These are phyloP conservation scores for Canavalia gladiata DNA, from an alignment of 306 rosid genomes.

Conservation along the genomic window DNA sequence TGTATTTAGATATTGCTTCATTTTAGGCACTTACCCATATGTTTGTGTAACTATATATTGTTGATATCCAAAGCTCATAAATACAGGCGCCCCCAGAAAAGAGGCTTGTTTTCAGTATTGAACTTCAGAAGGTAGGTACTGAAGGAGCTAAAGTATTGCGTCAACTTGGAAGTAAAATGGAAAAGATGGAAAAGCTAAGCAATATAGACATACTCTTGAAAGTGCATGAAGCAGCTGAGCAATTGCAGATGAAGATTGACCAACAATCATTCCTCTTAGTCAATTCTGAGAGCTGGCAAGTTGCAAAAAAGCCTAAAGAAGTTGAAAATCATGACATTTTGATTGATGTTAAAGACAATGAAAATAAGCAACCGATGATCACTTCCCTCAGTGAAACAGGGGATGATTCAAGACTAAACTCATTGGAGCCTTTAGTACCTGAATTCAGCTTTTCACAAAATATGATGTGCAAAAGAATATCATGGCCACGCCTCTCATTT, in stretches of 20 bases:
- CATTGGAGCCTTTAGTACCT: slow-evolving; percentile 46
- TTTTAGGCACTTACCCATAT: slow-evolving; percentile 3
- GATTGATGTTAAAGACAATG: slow-evolving; percentile 50
- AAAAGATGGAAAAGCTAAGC: slow-evolving; percentile 70
- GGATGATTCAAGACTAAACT: slow-evolving; percentile 47
- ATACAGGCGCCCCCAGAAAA: slow-evolving; percentile 70
- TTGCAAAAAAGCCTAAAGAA: slow-evolving; percentile 49
- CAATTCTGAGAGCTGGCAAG: slow-evolving; percentile 64
- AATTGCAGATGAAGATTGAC: slow-evolving; percentile 69
- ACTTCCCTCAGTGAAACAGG: slow-evolving; percentile 55
- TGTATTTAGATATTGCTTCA: not conserved
- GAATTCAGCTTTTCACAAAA: slow-evolving; percentile 61
- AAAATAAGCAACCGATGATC: slow-evolving; percentile 48
- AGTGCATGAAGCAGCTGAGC: slow-evolving; percentile 71
- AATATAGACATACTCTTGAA: slow-evolving; percentile 52
- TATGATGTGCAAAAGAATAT: slow-evolving; percentile 27
- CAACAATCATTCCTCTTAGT: slow-evolving; percentile 68
- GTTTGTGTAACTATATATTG: not conserved
- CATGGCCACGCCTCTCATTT: slow-evolving; percentile 67
- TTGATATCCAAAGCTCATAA: not conserved
- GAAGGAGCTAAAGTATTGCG: slow-evolving; percentile 72
- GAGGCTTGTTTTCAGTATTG: slow-evolving; percentile 59
- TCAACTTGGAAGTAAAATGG: slow-evolving; percentile 68
- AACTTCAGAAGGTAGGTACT: slow-evolving; percentile 67
- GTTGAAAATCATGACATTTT: slow-evolving; percentile 39